Evolutionary conservation across 164 flowering plant genomes (phyloP), one percentile per base, ranked within the genome.

Genomic region (Vitis riparia): DNA sequence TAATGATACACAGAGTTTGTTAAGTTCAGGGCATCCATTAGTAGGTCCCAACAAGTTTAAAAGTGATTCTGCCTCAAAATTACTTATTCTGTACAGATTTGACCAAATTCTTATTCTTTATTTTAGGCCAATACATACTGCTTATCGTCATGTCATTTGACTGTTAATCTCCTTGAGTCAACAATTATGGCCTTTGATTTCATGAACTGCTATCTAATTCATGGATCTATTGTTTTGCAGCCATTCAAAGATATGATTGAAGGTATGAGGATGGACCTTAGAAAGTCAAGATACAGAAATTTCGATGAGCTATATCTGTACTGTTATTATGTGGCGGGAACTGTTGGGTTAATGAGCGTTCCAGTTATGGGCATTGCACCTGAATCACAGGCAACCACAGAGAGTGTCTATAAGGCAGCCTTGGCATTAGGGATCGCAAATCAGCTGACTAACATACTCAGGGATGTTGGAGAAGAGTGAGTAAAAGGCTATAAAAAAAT

Each of bases 391-490:
- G 89, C 93, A 55, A 68, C 90, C 37, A 88, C 95, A 0, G 93
- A 91, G 72, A 87, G 86, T 56, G 90, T 93, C 29, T 89, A 88
- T 65, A 84, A 87, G 73, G 90, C 93, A 67, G 98, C 93, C 47
- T 77, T 93, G 83, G 90, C 92, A 2, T 76, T 93, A 53, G 98
- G 94, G 72, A 81, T 90, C 23, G 92, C 98, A 29, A 91, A 91
- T 81, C 97, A 93, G 86, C 84, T 93, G 14, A 91, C 95, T 61
- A 91, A 93, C 85, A 93, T 91, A 56, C 95, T 91, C 50, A 83
- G 95, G 76, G 97, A 93, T 80, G 97, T 93, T 64, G 96, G 98
- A 68, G 98, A 93, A 81, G 97, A 93, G 97, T 93, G 83, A 90
- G 98, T 72, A n/a, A 37, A 23, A 37, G 5, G 44, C 44, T 37